Conservation (phyloP, 2,329 filamentous ascomycete genomes). For the Pestalotiopsis sp. region DNA sequence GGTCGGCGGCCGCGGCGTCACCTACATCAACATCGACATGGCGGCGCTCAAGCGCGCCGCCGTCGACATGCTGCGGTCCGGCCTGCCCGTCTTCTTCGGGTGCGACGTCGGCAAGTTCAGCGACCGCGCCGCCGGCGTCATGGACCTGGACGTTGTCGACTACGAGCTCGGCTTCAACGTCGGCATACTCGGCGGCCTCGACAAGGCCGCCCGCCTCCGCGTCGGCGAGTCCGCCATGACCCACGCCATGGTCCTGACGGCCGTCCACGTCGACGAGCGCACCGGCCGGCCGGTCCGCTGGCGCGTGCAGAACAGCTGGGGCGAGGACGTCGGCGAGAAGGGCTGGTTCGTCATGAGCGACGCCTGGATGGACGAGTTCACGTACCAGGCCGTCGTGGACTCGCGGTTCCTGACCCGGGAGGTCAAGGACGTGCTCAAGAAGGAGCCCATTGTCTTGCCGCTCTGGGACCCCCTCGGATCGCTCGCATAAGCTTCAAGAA, state of each 20-base stretch:
- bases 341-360: conserved; percentile 93
- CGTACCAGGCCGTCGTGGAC: conserved; percentile 85
- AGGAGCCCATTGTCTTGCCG: conserved; percentile 71
- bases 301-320: conserved; percentile 90
- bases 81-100: conserved; percentile 85
- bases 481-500: conserved; percentile 52
- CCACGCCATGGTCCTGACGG: conserved; percentile 89
- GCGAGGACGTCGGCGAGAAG: conserved; percentile 66
- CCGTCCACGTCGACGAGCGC: conserved; percentile 71
- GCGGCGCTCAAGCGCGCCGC: conserved; percentile 70
- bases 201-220: conserved; percentile 73
- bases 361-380: conserved; percentile 77
- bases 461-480: conserved; percentile 83
- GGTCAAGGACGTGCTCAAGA: conserved; percentile 69
- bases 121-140: conserved; percentile 68
- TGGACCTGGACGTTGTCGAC: conserved; percentile 77
- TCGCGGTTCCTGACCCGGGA: conserved; percentile 66
- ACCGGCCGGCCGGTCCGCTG: conserved; percentile 69
- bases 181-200: conserved; percentile 66
- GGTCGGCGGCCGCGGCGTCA: conserved; percentile 72
- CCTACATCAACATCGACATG: conserved; percentile 84
- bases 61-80: conserved; percentile 76
- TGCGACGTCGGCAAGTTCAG: conserved; percentile 85
- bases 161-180: conserved; percentile 86
- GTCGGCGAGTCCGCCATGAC: conserved; percentile 84